Percentiles rank a stretch among this genome's conserved stretches.
These are phyloP conservation scores for Cladophialophora exuberans DNA, from an alignment of 2,329 filamentous ascomycete species.

Conservation along the genomic window DNA sequence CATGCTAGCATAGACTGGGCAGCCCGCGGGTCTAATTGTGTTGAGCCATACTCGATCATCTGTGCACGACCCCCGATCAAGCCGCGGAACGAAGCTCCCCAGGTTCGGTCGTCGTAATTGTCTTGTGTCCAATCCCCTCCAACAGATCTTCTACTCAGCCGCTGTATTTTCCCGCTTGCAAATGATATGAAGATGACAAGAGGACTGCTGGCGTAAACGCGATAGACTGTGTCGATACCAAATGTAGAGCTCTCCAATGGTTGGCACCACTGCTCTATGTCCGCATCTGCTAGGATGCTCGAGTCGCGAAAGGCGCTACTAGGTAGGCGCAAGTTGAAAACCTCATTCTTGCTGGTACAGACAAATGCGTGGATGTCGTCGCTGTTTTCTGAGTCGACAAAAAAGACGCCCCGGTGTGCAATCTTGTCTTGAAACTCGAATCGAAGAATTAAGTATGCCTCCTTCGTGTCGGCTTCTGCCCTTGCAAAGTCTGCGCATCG, in stretches of 20 bases:
- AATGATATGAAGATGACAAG: conserved; percentile 76
- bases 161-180: conserved; percentile 56
- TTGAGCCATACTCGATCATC: conserved; percentile 46
- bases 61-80: conserved; percentile 50
- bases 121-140: conserved; percentile 53
- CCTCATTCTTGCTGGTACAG: conserved; percentile 74
- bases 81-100: conserved; percentile 53
- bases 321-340: conserved; percentile 82
- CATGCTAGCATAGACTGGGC: conserved; percentile 50
- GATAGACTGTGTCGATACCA: conserved; percentile 74
- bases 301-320: conserved; percentile 75
- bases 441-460: conserved; percentile 75
- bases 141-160: conserved; percentile 65
- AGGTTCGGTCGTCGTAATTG: conserved; percentile 53
- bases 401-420: conserved; percentile 74
- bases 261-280: conserved; percentile 74
- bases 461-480: conserved; percentile 61
- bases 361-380: conserved; percentile 80
- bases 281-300: conserved; percentile 68
- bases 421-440: conserved; percentile 77
- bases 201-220: conserved; percentile 73
- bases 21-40: conserved; percentile 46
- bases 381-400: conserved; percentile 77
- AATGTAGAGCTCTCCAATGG: conserved; percentile 67
- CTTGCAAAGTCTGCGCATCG: conserved; percentile 80